Evolutionary conservation across 129 eudicot species (phyloP).

Genomic region (Flaveria bidentis): DNA sequence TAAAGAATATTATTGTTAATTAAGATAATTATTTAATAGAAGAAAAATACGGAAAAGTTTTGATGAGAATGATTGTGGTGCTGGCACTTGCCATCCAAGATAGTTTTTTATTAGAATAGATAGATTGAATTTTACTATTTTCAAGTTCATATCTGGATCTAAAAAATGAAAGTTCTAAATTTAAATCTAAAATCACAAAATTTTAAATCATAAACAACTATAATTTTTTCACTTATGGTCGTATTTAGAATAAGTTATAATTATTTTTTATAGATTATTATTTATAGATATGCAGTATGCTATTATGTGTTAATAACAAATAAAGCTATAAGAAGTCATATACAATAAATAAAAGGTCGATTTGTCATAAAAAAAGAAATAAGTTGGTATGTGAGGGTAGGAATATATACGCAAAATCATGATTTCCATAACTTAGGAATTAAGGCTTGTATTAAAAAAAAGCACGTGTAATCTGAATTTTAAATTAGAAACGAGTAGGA

Average conservation of each 20-base stretch:
- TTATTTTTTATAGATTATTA: background rate
- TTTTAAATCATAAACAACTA: background rate
- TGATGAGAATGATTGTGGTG: too few species aligned
- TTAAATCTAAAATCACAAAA: background rate
- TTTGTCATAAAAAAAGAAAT: conserved; percentile 17
- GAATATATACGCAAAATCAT: conserved; percentile 36
- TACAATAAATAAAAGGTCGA: conserved; percentile 16
- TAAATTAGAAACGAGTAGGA: conserved; percentile 21
- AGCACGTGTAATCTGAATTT: conserved; percentile 27
- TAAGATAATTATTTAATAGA: too few species aligned
- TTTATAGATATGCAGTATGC: background rate
- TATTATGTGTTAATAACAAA: background rate
- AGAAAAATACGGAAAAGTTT: too few species aligned
- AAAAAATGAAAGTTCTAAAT: background rate
- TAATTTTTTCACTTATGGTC: background rate
- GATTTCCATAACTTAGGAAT: conserved; percentile 56
- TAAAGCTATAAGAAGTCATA: conserved; percentile 15
- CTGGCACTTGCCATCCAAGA: too few species aligned
- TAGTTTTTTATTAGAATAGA: too few species aligned
- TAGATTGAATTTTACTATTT: background rate
- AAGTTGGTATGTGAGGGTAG: conserved; percentile 18
- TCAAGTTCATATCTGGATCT: background rate
- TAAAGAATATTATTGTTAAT: too few species aligned
- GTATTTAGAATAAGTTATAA: background rate
- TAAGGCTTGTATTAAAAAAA: conserved; percentile 57